A percentile compares a stretch with the other conserved stretches of the same genome.
These are phyloP conservation scores for Stephania cephalantha DNA, from an alignment of 164 flowering plant genomes.

Conservation along the genomic window DNA sequence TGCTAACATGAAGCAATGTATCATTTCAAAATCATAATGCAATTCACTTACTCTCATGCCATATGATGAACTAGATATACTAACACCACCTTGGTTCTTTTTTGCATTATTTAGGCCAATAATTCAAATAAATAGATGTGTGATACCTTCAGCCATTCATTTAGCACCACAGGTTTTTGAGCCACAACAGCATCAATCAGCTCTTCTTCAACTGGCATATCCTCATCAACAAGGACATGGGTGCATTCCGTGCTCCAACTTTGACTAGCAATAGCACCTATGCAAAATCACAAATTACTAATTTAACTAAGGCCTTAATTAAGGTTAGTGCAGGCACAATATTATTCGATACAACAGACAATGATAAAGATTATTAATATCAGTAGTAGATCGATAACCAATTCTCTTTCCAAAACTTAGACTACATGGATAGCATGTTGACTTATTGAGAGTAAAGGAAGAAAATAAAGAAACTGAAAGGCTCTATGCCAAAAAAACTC, in stretches of 20 bases:
- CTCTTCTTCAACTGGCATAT: constrained; percentile 39
- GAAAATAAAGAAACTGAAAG: too few relatives aligned
- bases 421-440: too few relatives aligned
- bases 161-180: constrained; percentile 42
- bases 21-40: not conserved
- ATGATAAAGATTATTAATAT: too few relatives aligned
- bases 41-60: not conserved
- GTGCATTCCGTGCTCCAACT: constrained; percentile 59
- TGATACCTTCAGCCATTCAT: constrained; percentile 71
- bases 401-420: too few relatives aligned
- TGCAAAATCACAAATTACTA: not conserved
- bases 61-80: not conserved
- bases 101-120: not conserved
- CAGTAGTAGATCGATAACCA: too few relatives aligned
- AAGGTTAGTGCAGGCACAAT: not conserved
- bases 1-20: not conserved
- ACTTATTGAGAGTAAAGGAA: too few relatives aligned
- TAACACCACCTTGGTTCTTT: not conserved
- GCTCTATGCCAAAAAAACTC: too few relatives aligned
- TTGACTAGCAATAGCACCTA: constrained; percentile 54
- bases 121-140: not conserved
- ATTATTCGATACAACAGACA: not conserved
- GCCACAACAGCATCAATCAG: constrained; percentile 56
- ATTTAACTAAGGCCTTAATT: not conserved
- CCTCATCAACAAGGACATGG: constrained; percentile 66